Evolutionary conservation across 148 eudicot genomes (phyloP).

Genomic region (Cornus kousa): DNA sequence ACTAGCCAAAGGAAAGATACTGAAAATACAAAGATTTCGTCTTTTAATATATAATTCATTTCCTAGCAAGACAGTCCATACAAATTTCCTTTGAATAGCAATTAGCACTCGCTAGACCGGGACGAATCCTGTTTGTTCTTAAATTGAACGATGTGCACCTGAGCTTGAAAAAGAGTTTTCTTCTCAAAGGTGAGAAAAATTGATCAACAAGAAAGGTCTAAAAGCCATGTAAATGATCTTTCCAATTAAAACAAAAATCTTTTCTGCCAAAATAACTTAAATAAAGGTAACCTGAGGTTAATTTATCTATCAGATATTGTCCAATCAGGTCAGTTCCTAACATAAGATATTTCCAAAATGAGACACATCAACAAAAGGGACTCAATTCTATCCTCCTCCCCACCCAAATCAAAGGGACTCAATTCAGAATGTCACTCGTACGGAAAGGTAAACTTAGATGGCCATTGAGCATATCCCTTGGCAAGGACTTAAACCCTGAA

Average conservation of each 20-base stretch:
- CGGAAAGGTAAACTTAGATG: constrained; percentile 1
- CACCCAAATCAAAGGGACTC: not conserved
- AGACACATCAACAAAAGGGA: not conserved
- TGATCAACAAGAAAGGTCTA: not conserved
- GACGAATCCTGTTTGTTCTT: not conserved
- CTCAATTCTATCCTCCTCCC: not conserved
- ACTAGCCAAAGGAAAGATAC: not conserved
- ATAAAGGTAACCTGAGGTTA: not conserved
- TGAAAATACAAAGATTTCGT: too few relatives aligned
- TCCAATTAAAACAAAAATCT: not conserved
- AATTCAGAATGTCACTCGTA: too few relatives aligned
- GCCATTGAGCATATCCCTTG: not conserved
- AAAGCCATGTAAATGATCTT: not conserved
- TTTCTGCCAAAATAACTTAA: not conserved
- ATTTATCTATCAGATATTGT: not conserved
- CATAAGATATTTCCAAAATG: too few relatives aligned
- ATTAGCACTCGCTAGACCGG: not conserved
- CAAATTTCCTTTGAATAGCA: not conserved
- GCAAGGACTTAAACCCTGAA: too few relatives aligned
- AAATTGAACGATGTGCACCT: not conserved
- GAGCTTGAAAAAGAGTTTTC: not conserved
- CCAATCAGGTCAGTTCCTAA: too few relatives aligned
- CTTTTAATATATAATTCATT: not conserved
- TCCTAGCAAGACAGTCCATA: not conserved
- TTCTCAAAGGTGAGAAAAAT: not conserved